These are phyloP conservation scores for Acer negundo DNA, from an alignment of 345 rosid species.

Conservation along the genomic window DNA sequence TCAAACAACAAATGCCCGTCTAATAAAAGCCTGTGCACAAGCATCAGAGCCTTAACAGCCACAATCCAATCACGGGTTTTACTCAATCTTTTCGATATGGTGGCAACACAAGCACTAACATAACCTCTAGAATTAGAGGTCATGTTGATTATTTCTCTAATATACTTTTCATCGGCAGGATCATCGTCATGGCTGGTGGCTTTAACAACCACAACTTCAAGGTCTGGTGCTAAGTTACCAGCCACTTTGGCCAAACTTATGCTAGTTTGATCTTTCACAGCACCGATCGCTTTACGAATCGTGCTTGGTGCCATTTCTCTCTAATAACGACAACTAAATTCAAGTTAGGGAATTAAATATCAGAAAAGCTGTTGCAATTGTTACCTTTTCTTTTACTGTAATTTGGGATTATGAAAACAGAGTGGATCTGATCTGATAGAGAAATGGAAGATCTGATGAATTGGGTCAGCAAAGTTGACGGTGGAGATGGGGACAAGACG, in stretches of 20 bases:
- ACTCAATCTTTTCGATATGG: slow-evolving; percentile 66
- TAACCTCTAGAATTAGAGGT: slow-evolving; percentile 69
- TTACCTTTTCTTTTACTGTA: slow-evolving; percentile 2
- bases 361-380: neutral
- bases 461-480: neutral
- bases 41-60: slow-evolving; percentile 72
- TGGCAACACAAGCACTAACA: slow-evolving; percentile 67
- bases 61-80: slow-evolving; percentile 97
- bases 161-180: slow-evolving; percentile 80
- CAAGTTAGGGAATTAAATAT: neutral
- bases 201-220: slow-evolving; percentile 88
- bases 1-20: slow-evolving; percentile 70
- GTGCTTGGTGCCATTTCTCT: slow-evolving; percentile 74
- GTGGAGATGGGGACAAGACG: neutral
- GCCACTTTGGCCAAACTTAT: slow-evolving; percentile 91
- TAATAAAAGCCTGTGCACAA: slow-evolving; percentile 67
- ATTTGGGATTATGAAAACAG: neutral
- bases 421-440: neutral
- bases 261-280: slow-evolving; percentile 95
- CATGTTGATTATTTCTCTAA: slow-evolving; percentile 62
- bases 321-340: neutral
- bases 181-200: slow-evolving; percentile 95
- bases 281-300: slow-evolving; percentile 92
- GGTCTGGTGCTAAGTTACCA: slow-evolving; percentile 92
- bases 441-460: slow-evolving; percentile 5